Base-by-base conservation (phyloP, 805 yeast genomes). In the Torulaspora maleeae region DNA sequence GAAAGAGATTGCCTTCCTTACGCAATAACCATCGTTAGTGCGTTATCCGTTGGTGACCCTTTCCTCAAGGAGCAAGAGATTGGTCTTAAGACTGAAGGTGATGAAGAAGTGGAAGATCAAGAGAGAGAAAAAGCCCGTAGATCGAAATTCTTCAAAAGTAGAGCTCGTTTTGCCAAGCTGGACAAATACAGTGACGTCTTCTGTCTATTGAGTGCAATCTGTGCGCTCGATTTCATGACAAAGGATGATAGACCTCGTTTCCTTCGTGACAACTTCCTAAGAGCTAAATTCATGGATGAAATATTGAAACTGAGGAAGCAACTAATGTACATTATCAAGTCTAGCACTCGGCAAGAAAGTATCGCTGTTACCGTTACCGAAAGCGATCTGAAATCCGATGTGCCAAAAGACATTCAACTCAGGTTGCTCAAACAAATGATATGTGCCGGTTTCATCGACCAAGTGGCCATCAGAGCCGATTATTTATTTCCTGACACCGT, bases 41-140 rank as follows among this genome's bases (percentile, higher is more conserved):
- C 89, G 0, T 68, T 93, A 27, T 83, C 97, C 0, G 97, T 93
- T 36, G 97, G 97, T 4, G 95, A 90, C 58, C 96, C 95, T 12
- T 89, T 88, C 55, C 66, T 86, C 27, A 74, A 73, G 33, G 95
- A 85, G 60, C 77, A 76, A 51, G 96, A 86, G 58, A 61, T 86
- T 9, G 91, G 93, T 0, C 69, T 83, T 22, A 43, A 42, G 15
- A 33, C 29, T 1, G 48, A 53, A 12, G 41, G 36, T 2, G 37
- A 36, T 4, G 51, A 54, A 32, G 45, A 44, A 27, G 41, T 22
- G 6, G 43, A 41, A 13, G 52, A 46, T 17, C 63, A 66, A 3
- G 74, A 70, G 17, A 69, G 58, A 6, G 68, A 70, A 16, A 73
- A 69, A 25, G 63, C 64, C 8, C 51, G 76, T 17, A 72, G 83